These are phyloP conservation scores for Saitozyma podzolica DNA, from an alignment of 768 basidiomycete species.

Conservation along the genomic window DNA sequence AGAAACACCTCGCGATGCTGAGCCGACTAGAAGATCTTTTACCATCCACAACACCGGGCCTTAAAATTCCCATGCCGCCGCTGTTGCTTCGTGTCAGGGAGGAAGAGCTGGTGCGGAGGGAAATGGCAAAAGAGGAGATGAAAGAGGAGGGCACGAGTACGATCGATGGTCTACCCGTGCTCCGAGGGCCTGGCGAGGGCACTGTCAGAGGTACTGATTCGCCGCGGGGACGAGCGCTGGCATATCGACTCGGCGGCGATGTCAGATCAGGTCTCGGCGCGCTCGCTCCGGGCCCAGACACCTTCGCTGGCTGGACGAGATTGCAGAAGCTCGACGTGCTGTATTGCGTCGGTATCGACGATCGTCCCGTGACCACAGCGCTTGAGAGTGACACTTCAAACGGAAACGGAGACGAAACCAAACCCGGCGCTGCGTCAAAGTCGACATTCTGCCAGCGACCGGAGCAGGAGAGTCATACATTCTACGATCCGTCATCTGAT, in stretches of 20 bases:
- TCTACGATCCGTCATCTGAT: conserved; percentile 22
- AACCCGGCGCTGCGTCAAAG: background rate
- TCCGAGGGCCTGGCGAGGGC: background rate
- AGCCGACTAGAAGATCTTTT: conserved; percentile 19
- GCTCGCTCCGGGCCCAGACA: conserved; percentile 20
- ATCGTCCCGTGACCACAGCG: background rate
- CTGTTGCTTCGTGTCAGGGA: conserved; percentile 29
- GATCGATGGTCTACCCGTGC: background rate
- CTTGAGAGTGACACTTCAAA: background rate
- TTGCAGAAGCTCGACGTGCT: conserved; percentile 37
- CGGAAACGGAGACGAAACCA: background rate
- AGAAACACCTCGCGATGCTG: conserved; percentile 27
- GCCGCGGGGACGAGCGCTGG: conserved; percentile 24
- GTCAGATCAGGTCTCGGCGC: conserved; percentile 34
- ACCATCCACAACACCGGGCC: conserved; percentile 35
- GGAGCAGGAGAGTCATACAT: conserved; percentile 9
- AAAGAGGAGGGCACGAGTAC: conserved; percentile 4
- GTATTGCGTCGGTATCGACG: conserved; percentile 17
- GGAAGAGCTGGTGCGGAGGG: conserved; percentile 23
- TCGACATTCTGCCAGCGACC: conserved; percentile 19
- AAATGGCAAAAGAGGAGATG: conserved; percentile 30
- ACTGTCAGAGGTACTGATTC: conserved; percentile 9
- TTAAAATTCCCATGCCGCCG: conserved; percentile 39
- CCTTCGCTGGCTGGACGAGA: conserved; percentile 35
- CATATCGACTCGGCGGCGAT: conserved; percentile 41